A percentile compares a stretch with the other conserved stretches of the same genome.
Conservation (phyloP, 805 yeast species). For the Teunomyces barrocoloradensis region DNA sequence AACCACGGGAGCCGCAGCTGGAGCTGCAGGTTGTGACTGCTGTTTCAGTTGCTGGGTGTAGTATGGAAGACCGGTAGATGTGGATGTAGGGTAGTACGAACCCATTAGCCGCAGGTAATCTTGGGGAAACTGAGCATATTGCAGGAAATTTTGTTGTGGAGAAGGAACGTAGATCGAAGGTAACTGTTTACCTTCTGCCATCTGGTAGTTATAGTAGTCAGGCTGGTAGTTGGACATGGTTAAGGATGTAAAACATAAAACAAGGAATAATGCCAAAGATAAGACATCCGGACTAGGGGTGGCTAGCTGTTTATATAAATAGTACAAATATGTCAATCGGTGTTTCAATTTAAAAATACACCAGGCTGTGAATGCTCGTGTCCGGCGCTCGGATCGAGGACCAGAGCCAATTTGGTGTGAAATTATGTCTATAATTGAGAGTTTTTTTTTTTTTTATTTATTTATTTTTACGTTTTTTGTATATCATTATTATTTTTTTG, state of each 20-base stretch:
- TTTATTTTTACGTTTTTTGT: not conserved
- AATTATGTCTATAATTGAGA: not conserved
- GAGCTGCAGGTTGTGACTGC: not conserved
- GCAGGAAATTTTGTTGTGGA: not conserved
- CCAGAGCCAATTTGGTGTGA: not conserved
- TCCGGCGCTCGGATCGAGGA: slow-evolving; percentile 1
- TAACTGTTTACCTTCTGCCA: slow-evolving; percentile 8
- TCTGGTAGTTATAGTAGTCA: slow-evolving; percentile 4
- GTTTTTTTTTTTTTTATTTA: not conserved
- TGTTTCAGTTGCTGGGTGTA: not conserved
- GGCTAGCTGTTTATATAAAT: not conserved
- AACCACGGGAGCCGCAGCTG: not conserved
- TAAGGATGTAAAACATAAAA: not conserved
- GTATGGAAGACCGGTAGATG: not conserved
- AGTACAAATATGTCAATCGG: slow-evolving; percentile 1
- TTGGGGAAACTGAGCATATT: slow-evolving; percentile 2
- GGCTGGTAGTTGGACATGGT: slow-evolving; percentile 1
- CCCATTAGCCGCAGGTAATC: not conserved
- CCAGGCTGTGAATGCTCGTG: slow-evolving; percentile 1
- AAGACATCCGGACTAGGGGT: not conserved
- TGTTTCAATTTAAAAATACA: not conserved
- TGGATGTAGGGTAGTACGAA: not conserved
- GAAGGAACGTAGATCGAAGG: slow-evolving; percentile 7
- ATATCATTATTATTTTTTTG: not conserved
- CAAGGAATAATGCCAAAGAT: not conserved